A percentile compares a stretch with the other conserved stretches of the same genome.
These are phyloP conservation scores for Mariannaea elegans DNA, from an alignment of 2,329 filamentous ascomycete genomes.

Conservation along the genomic window DNA sequence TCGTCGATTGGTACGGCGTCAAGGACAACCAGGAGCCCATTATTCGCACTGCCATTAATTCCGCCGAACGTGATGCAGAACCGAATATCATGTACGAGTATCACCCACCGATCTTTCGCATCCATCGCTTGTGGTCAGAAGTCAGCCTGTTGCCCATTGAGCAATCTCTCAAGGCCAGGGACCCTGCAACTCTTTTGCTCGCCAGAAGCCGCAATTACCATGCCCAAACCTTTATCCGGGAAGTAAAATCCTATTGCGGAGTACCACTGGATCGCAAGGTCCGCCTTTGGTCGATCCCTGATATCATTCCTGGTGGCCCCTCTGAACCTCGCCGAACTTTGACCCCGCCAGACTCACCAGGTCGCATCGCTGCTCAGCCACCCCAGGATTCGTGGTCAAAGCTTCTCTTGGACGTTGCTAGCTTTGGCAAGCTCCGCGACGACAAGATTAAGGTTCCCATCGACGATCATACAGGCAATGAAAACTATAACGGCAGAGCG, in stretches of 20 bases:
- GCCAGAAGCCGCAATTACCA: constrained; percentile 75
- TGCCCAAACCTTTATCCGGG: constrained; percentile 78
- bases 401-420: constrained; percentile 57
- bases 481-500: constrained; percentile 79
- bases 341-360: constrained; percentile 54
- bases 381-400: constrained; percentile 50
- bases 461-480: constrained; percentile 74
- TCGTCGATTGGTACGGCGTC: constrained; percentile 84
- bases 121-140: constrained; percentile 79
- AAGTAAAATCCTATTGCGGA: constrained; percentile 73
- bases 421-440: constrained; percentile 58
- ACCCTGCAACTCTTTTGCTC: constrained; percentile 69
- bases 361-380: constrained; percentile 34
- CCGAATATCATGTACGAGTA: constrained; percentile 83
- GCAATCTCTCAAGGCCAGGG: constrained; percentile 67
- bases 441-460: constrained; percentile 36
- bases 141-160: constrained; percentile 64
- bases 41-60: constrained; percentile 80
- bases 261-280: constrained; percentile 79
- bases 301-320: constrained; percentile 49
- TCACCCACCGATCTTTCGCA: constrained; percentile 83
- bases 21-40: constrained; percentile 76
- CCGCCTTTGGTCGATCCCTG: constrained; percentile 74
- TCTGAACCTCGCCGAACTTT: constrained; percentile 47
- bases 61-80: constrained; percentile 62